Base-by-base conservation (phyloP, 2,329 filamentous ascomycete species). In the Claviceps spartinae region DNA sequence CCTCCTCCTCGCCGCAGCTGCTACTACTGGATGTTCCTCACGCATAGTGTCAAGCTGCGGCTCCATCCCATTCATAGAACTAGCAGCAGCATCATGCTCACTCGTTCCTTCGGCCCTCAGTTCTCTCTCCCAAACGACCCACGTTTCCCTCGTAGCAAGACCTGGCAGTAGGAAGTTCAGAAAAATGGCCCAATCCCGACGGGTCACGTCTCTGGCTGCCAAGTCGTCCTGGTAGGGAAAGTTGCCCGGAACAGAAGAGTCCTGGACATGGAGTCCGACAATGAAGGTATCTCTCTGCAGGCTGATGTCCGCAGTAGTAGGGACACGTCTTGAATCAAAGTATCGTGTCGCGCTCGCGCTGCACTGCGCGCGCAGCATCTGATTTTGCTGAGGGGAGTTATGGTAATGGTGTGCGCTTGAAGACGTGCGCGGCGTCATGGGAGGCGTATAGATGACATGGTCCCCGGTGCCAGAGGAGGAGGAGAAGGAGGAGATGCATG, bases 171-270 rank as follows among this genome's bases (percentile, higher is more conserved):
- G 62, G 54, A 74, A 75, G 57, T 80, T 80, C 46, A 78, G 57
- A 61, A 82, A 82, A 0, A 78, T 80, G 38, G 71, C 69, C 79
- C 79, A 82, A 59, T 82, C 78, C 57, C 76, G 72, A 14, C 64
- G 57, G 1, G 65, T 70, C 13, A 79, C 67, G 50, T 78, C 75
- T 41, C 70, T 71, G 5, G 56, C 57, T 5, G 61, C 64, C 59
- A 69, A 69, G 36, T 64, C 64, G 9, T 57, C 49, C 1, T 65
- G 67, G 50, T 70, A 76, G 0, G 74, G 72, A 9, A 78, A 64
- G 50, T 74, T 67, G 5, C 68, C 65, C 0, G 72, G 69, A 3
- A 63, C 58, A n/a, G 68, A 69, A 36, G 61, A 53, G 3, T 62
- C 56, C 2, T 57, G 57, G 8, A 77, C 58, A 4, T 58, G 55